phyloP scores from a whole-genome alignment of 1,284 basidiomycete species.

The Xerocomus amazonicus region DNA sequence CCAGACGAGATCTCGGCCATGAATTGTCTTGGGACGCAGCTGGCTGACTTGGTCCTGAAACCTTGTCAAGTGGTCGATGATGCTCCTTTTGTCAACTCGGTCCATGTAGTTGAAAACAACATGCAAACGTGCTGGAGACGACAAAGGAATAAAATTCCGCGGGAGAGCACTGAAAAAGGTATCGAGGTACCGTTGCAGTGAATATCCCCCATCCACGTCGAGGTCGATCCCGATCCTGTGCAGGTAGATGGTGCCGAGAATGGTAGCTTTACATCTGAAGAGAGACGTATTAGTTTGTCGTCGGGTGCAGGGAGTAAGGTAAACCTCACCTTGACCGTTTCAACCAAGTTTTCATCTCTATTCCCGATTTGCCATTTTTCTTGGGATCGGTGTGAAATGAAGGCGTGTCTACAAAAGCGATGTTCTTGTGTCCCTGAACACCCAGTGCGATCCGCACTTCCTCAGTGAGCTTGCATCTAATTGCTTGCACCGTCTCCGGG shows the following conservation, averaged over 20 bases:
- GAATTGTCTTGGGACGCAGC: neutral
- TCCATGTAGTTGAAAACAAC: neutral
- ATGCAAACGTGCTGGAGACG: neutral
- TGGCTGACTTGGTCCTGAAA: neutral
- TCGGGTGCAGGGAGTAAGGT: no score
- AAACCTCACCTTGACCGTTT: no score
- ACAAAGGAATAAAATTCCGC: neutral
- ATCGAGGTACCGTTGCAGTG: constrained; percentile 12
- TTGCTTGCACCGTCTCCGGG: neutral
- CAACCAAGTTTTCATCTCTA: neutral
- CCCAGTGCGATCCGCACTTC: constrained; percentile 1
- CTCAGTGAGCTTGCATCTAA: constrained; percentile 12
- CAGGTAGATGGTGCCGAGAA: constrained; percentile 17
- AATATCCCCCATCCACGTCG: neutral
- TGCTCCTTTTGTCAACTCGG: neutral
- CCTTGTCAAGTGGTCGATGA: neutral
- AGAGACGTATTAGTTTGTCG: no score
- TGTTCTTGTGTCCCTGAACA: neutral
- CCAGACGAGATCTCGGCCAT: neutral
- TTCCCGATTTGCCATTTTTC: neutral
- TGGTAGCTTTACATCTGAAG: neutral
- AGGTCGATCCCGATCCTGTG: constrained; percentile 10
- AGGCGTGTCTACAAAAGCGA: constrained; percentile 23
- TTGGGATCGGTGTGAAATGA: constrained; percentile 9
- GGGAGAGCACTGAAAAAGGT: constrained; percentile 10